Base-by-base conservation (phyloP, 2,329 filamentous ascomycete genomes). In the Colletotrichum sp. region DNA sequence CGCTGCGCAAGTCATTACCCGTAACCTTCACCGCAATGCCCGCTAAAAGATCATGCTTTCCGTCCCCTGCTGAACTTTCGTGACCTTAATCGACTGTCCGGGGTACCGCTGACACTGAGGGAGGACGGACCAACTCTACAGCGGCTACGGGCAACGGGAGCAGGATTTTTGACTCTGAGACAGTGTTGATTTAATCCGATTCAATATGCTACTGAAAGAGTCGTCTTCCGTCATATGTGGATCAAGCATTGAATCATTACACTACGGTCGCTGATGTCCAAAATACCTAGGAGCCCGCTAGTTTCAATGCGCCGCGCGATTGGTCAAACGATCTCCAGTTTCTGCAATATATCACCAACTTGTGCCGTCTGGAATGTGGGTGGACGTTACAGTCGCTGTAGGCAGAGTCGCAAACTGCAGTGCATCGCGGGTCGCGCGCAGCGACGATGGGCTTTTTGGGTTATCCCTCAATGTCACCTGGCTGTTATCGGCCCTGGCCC, bases 341-440 rank as follows among this genome's bases (percentile, higher is more conserved):
- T 30, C 34, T 69, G 59, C 73, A 69, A 69, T 69, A 73, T 73
- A 69, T 69, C 44, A 65, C 64, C 57, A 69, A 69, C 73, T 22
- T 27, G 22, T 32, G 12, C 64, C 16, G 64, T 69, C 63, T 64
- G 57, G 57, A 52, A 61, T 34, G 22, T 49, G 39, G 63, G 22
- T 49, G 44, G 64, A 52, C 36, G n/a, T 34, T 12, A 64, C 73
- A 44, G 32, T 64, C 32, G 29, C 27, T 44, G 27, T 49, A 68
- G n/a, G 15, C 44, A 49, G 44, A 22, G 44, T 49, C 44, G 44
- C 19, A 59, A 69, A 69, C 52, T 59, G 52, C 52, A 44, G 52
- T 32, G 49, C 44, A 68, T 27, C 44, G 36, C n/a, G 57, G 68
- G 34, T 25, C 8, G 19, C 29, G 16, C 22, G 22, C 15, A 27